Conservation (phyloP, 371 early-diverging fungal species). For the Mucor racemosus region DNA sequence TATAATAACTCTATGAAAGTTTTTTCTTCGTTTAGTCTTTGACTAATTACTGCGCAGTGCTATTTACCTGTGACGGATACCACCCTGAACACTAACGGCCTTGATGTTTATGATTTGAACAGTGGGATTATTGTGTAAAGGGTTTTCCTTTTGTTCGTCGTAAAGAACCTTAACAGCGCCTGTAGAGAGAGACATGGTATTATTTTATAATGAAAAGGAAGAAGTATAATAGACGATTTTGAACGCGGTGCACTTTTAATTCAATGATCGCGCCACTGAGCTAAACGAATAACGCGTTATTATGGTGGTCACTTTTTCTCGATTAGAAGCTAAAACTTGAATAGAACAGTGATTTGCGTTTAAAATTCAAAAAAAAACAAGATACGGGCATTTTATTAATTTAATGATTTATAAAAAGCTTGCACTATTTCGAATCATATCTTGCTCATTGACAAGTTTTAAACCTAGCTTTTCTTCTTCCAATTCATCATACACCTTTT, state of each 20-base stretch:
- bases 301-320: neutral
- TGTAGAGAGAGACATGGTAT: slow-evolving; percentile 35
- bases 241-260: slow-evolving; percentile 15
- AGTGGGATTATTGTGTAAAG: slow-evolving; percentile 40
- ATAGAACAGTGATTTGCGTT: no score
- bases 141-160: slow-evolving; percentile 36
- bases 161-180: slow-evolving; percentile 52
- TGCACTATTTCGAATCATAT: no score
- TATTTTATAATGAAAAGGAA: neutral
- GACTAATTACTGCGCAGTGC: slow-evolving; percentile 3
- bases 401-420: no score
- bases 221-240: neutral
- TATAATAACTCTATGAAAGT: slow-evolving; percentile 58
- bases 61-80: slow-evolving; percentile 63
- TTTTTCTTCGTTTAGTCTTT: no score
- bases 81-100: slow-evolving; percentile 34
- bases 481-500: no score
- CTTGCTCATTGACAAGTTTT: no score
- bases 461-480: no score
- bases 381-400: no score
- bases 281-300: neutral
- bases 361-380: no score
- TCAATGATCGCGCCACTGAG: slow-evolving; percentile 3
- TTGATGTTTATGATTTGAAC: slow-evolving; percentile 74
- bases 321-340: no score